Conservation (phyloP, 176 grass and related monocot species). For the Bothriochloa decipiens region DNA sequence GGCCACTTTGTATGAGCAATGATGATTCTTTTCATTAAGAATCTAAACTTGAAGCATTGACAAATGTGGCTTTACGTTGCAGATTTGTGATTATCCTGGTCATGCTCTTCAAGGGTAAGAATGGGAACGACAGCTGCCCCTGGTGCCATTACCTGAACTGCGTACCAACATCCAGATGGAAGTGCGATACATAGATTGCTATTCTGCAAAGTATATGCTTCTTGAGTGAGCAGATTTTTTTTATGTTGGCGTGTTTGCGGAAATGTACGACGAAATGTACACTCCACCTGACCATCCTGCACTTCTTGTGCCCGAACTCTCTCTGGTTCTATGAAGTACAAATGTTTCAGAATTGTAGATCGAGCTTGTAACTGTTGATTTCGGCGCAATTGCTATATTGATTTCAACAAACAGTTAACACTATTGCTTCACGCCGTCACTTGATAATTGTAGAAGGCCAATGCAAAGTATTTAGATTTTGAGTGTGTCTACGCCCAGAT, state of each 20-base stretch:
- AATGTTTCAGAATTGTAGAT: neutral
- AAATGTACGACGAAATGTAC: conserved; percentile 12
- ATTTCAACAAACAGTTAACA: neutral
- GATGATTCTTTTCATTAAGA: neutral
- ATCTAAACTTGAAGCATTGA: conserved; percentile 24
- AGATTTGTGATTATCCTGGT: conserved; percentile 63
- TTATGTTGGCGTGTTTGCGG: conserved; percentile 10
- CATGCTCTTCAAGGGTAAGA: conserved; percentile 94
- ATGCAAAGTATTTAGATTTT: too few relatives aligned
- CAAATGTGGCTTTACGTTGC: conserved; percentile 19
- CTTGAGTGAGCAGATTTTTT: neutral
- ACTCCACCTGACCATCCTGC: neutral
- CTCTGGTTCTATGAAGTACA: neutral
- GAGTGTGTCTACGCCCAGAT: neutral
- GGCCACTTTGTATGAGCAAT: conserved; percentile 1
- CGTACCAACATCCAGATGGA: conserved; percentile 87
- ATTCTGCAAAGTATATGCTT: conserved; percentile 14
- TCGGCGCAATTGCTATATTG: neutral
- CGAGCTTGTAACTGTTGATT: conserved; percentile 22
- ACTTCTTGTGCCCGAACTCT: neutral
- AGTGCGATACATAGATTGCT: conserved; percentile 53
- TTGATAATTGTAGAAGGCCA: neutral
- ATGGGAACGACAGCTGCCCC: conserved; percentile 83
- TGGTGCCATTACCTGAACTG: conserved; percentile 97
- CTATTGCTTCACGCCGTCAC: neutral